These are phyloP conservation scores for Antrodiella citrinella DNA, from an alignment of 768 basidiomycete species.

Conservation along the genomic window DNA sequence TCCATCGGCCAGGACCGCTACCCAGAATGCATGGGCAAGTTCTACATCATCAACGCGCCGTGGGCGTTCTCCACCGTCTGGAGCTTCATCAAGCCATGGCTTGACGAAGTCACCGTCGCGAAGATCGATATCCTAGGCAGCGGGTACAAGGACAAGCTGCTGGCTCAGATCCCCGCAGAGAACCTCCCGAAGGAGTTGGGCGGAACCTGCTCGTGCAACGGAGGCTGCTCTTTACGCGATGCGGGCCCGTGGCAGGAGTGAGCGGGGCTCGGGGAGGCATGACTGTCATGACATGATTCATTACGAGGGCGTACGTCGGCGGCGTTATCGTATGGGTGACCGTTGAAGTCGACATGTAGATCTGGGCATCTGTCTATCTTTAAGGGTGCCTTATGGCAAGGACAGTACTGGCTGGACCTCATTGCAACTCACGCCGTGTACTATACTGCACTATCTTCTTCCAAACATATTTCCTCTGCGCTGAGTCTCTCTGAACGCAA, in stretches of 20 bases:
- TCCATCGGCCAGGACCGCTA: constrained; percentile 85
- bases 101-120: constrained; percentile 89
- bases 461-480: background rate
- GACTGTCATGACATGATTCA: background rate
- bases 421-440: background rate
- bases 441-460: background rate
- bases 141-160: constrained; percentile 64
- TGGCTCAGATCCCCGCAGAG: constrained; percentile 76
- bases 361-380: background rate
- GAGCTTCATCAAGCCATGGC: constrained; percentile 83
- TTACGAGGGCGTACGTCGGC: too few species aligned
- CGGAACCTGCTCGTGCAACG: constrained; percentile 67
- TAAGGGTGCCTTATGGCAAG: background rate
- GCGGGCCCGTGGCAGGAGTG: constrained; percentile 82
- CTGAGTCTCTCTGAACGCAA: background rate
- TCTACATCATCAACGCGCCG: constrained; percentile 98
- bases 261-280: background rate
- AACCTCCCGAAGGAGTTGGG: constrained; percentile 84
- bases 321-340: background rate
- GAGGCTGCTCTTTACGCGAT: constrained; percentile 83
- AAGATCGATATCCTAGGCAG: constrained; percentile 90
- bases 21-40: constrained; percentile 94
- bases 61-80: constrained; percentile 89
- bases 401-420: too few species aligned
- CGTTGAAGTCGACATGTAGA: background rate